Percentiles rank a stretch among this genome's conserved stretches.
phyloP scores from a whole-genome alignment of 176 grass and related monocot genomes.

The Puya raimondii region DNA sequence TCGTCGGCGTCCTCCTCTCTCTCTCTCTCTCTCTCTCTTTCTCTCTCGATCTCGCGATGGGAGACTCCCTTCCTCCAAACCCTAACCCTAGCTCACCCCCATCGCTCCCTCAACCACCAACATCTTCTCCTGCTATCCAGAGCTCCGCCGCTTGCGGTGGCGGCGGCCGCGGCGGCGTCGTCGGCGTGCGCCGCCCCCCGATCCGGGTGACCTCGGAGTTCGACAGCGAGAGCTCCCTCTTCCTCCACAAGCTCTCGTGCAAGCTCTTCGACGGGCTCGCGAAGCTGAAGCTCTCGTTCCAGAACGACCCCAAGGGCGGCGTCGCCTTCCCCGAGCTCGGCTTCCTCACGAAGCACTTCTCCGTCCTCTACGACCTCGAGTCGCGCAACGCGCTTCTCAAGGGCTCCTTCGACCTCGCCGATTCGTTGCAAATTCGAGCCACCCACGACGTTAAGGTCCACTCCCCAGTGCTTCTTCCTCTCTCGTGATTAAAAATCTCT shows the following conservation, averaged over 20 bases:
- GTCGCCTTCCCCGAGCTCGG: slow-evolving; percentile 41
- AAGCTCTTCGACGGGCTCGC: slow-evolving; percentile 68
- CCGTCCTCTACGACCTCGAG: slow-evolving; percentile 65
- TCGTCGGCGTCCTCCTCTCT: too few species aligned
- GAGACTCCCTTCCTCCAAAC: slow-evolving; percentile 11
- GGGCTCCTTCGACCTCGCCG: slow-evolving; percentile 41
- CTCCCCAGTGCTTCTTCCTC: neutral
- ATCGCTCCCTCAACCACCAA: slow-evolving; percentile 18
- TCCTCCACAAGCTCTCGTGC: slow-evolving; percentile 88
- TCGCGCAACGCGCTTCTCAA: slow-evolving; percentile 53
- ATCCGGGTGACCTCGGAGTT: slow-evolving; percentile 77
- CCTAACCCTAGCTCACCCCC: slow-evolving; percentile 24
- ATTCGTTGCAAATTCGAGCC: slow-evolving; percentile 43
- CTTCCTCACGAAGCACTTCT: slow-evolving; percentile 57
- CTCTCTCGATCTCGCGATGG: slow-evolving; percentile 13
- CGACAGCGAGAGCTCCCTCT: slow-evolving; percentile 54
- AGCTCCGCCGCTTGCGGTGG: slow-evolving; percentile 3
- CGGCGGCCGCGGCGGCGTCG: neutral
- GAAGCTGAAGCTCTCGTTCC: slow-evolving; percentile 85
- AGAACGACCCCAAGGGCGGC: slow-evolving; percentile 45
- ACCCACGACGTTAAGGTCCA: slow-evolving; percentile 76
- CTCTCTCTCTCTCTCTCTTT: neutral
- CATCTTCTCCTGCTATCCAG: slow-evolving; percentile 8
- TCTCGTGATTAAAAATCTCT: neutral
- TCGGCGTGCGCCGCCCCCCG: slow-evolving; percentile 17